These are phyloP conservation scores for Diaporthe ampelina DNA, from an alignment of 2,329 filamentous ascomycete species.

Conservation along the genomic window DNA sequence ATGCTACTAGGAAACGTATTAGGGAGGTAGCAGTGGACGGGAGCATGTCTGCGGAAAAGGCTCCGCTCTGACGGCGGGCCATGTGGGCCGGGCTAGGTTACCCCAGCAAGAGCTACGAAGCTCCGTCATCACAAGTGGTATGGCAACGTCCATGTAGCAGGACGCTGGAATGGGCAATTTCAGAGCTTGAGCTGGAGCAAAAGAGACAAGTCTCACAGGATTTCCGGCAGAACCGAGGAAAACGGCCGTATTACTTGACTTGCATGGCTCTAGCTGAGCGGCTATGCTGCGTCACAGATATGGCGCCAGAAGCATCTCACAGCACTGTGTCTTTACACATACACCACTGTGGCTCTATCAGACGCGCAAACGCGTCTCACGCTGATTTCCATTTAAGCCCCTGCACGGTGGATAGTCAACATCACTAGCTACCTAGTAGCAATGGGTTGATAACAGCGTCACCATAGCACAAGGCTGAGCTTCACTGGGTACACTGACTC, in stretches of 20 bases:
- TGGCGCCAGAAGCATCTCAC: background rate
- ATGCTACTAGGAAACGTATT: background rate
- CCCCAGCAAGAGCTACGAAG: constrained; percentile 7
- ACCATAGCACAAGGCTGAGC: background rate
- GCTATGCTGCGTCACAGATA: background rate
- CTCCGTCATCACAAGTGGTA: constrained; percentile 17
- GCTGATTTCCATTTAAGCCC: constrained; percentile 17
- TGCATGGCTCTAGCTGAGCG: background rate
- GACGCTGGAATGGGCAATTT: constrained; percentile 15
- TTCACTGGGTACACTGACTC: background rate
- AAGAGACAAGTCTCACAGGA: background rate
- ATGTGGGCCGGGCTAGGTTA: constrained; percentile 17
- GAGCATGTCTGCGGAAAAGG: constrained; percentile 8
- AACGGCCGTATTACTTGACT: background rate
- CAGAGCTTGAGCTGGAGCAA: background rate
- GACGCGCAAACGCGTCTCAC: constrained; percentile 27
- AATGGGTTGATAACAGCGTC: background rate
- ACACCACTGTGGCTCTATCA: constrained; percentile 35
- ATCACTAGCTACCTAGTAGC: background rate
- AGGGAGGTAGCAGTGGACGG: background rate
- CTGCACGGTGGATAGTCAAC: constrained; percentile 9
- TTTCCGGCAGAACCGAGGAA: constrained; percentile 7
- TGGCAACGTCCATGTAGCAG: background rate
- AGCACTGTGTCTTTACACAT: background rate
- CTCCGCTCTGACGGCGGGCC: constrained; percentile 28